Percentiles rank a stretch among this genome's conserved stretches.
These are phyloP conservation scores for Glycine tomentella DNA, from an alignment of 306 rosid species.

Conservation along the genomic window DNA sequence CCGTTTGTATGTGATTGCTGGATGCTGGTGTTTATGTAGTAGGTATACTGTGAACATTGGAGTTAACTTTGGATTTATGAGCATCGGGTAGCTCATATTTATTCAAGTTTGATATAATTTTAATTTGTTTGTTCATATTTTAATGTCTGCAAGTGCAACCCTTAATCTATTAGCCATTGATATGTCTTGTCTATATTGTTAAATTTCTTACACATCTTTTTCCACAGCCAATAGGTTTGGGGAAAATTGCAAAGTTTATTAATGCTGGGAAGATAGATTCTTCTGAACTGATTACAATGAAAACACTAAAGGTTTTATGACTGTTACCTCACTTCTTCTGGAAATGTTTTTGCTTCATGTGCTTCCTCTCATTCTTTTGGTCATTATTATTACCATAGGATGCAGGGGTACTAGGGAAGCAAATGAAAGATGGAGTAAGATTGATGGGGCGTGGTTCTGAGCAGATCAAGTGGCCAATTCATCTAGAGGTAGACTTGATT, in stretches of 20 bases:
- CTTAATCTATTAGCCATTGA: not conserved
- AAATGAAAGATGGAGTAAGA: conserved; percentile 88
- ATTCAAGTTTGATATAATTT: conserved; percentile 21
- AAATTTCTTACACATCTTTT: conserved; percentile 30
- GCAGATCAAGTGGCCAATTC: conserved; percentile 88
- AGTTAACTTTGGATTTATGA: conserved; percentile 25
- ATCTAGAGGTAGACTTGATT: conserved; percentile 75
- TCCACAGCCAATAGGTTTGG: conserved; percentile 90
- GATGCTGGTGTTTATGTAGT: not conserved
- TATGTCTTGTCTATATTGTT: not conserved
- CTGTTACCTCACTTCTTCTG: conserved; percentile 42
- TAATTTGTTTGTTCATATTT: conserved; percentile 8
- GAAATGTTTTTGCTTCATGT: conserved; percentile 39
- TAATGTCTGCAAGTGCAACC: not conserved
- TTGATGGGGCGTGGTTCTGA: conserved; percentile 98
- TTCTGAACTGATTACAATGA: conserved; percentile 89
- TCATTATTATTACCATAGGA: conserved; percentile 60
- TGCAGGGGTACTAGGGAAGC: conserved; percentile 90
- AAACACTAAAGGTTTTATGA: conserved; percentile 84
- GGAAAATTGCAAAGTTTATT: conserved; percentile 81
- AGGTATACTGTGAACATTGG: conserved; percentile 1
- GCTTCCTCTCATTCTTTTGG: conserved; percentile 46
- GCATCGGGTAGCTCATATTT: not conserved
- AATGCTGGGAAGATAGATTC: conserved; percentile 92
- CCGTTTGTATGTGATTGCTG: conserved; percentile 24